Evolutionary conservation across 73 alveolate species (phyloP), one percentile per base, ranked within the genome.

Genomic region (Paraurostyla sp.): DNA sequence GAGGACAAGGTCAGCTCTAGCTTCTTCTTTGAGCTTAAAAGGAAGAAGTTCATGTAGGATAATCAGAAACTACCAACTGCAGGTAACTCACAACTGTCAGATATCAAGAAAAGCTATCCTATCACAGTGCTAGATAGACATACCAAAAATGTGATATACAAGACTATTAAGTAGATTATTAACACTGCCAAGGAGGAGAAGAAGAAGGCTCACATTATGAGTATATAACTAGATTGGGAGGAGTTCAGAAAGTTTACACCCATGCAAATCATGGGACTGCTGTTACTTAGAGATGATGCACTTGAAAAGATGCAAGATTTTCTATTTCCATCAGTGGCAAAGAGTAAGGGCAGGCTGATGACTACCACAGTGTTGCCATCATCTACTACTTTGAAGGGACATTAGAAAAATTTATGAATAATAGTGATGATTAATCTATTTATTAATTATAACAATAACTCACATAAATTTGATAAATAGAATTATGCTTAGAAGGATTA

Each of bases 131-230:
- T 84, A 1, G 92, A 84, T 68, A 84, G 92, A 42, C 92, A 84
- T 49, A 68, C 92, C 3, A 84, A 84, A 50, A 69, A 84, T 49
- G 92, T 69, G 11, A 84, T 84, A 16, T 84, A 84, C 38, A 59
- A 76, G 32, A 84, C 92, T 69, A 84, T 84, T 59, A 84, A 84
- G 35, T n/a, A 84, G 45, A 84, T 84, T 29, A 68, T 84, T 15
- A 45, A 68, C 68, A 84, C 80, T 46, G 92, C 92, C 1, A 84
- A 68, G 63, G 92, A 84, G 40, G 92, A 84, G 20, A 84, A 84
- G 80, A 84, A 68, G 76, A 65, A 69, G 43, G 73, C 92, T 1
- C 92, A 84, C 40, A 84, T 84, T 30, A 84, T 84, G 92, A 23
- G 76, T 41, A 48, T 84, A 0, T 9, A 84, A 25, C 30, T 84